Conservation (phyloP, 2,329 filamentous ascomycete species). For the Albophoma yamanashiensis region DNA sequence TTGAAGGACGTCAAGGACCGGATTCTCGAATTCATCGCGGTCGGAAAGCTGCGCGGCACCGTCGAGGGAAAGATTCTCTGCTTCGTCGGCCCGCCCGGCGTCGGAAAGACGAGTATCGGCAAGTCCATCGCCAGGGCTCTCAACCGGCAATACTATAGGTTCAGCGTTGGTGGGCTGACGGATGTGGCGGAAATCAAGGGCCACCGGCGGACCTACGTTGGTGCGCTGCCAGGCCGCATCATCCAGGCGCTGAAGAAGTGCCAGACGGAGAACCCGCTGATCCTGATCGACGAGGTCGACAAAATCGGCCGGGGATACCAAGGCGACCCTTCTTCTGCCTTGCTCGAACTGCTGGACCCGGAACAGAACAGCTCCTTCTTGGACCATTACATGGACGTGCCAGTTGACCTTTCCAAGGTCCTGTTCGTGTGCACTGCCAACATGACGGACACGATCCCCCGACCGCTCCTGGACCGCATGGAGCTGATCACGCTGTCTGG, state of each 20-base stretch:
- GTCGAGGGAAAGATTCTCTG: conserved; percentile 98
- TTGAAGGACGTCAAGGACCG: conserved; percentile 97
- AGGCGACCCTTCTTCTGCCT: conserved; percentile 87
- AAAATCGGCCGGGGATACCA: conserved; percentile 96
- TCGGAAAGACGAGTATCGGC: conserved; percentile 97
- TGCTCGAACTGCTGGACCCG: conserved; percentile 87
- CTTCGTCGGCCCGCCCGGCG: conserved; percentile 92
- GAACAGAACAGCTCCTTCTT: conserved; percentile 97
- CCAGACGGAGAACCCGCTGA: conserved; percentile 94
- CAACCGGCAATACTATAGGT: conserved; percentile 94
- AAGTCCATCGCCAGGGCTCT: conserved; percentile 94
- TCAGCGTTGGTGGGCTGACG: conserved; percentile 92
- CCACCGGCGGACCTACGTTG: conserved; percentile 91
- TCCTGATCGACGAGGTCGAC: conserved; percentile 95
- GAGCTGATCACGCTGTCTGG: conserved; percentile 93
- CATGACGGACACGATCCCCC: conserved; percentile 95
- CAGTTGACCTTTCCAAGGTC: conserved; percentile 93
- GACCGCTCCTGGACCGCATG: conserved; percentile 91
- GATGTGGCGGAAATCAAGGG: conserved; percentile 99
- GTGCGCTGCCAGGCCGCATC: conserved; percentile 87
- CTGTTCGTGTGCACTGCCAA: conserved; percentile 98
- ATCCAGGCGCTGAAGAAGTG: conserved; percentile 99
- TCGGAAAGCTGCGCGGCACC: conserved; percentile 90
- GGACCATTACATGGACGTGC: conserved; percentile 97
- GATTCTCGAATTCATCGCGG: conserved; percentile 95